Evolutionary conservation across 106 monocot species (phyloP).

Genomic region (Dendrobium nobile): DNA sequence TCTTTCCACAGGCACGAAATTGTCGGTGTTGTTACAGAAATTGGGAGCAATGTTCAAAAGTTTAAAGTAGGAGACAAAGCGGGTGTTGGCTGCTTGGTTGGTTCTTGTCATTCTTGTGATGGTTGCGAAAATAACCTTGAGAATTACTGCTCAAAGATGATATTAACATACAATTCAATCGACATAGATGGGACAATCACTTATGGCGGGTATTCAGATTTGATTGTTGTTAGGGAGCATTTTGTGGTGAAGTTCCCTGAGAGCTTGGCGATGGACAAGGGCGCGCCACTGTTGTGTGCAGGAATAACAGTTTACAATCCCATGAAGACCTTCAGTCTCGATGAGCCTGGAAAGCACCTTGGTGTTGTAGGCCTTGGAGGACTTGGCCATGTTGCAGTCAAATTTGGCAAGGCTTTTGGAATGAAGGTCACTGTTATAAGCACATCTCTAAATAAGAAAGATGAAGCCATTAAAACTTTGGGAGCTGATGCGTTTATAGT

Average conservation of each 20-base stretch:
- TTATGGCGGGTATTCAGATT: constrained; percentile 38
- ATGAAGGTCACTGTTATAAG: constrained; percentile 85
- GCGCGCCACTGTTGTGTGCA: constrained; percentile 53
- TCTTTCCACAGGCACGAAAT: constrained; percentile 44
- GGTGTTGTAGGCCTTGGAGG: constrained; percentile 82
- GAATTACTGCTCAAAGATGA: constrained; percentile 37
- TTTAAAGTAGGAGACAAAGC: constrained; percentile 52
- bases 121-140: constrained; percentile 28
- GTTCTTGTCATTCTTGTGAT: constrained; percentile 37
- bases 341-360: constrained; percentile 55
- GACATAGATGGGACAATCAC: constrained; percentile 23
- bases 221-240: constrained; percentile 36
- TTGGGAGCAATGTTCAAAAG: constrained; percentile 32
- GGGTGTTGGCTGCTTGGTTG: constrained; percentile 50
- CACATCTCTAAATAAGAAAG: constrained; percentile 43
- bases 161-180: constrained; percentile 30
- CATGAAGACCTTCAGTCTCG: constrained; percentile 59
- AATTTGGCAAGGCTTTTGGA: constrained; percentile 78
- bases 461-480: constrained; percentile 50
- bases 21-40: constrained; percentile 48
- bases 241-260: constrained; percentile 46
- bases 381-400: constrained; percentile 78
- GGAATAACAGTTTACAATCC: constrained; percentile 65
- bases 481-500: constrained; percentile 69
- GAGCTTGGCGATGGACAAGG: constrained; percentile 40